Percentiles rank a stretch among this genome's conserved stretches.
phyloP scores from a whole-genome alignment of 768 basidiomycete species.

The Tremella yokohamensis region DNA sequence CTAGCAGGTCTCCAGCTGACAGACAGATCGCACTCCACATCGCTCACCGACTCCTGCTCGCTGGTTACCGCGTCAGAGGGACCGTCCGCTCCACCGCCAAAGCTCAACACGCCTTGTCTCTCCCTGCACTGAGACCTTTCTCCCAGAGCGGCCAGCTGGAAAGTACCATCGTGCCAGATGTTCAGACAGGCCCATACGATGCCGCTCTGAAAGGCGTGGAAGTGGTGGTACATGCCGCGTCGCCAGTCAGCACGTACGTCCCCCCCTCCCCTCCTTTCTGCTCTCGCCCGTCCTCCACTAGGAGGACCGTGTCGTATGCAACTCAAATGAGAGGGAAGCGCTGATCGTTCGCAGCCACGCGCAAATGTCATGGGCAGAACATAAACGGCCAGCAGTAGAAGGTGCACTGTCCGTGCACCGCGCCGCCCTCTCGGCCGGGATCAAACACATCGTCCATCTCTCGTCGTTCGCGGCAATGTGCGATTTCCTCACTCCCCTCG shows the following conservation, averaged over 20 bases:
- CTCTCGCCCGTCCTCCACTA: neutral
- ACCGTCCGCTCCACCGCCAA: slow-evolving; percentile 12
- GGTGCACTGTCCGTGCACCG: neutral
- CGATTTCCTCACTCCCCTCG: neutral
- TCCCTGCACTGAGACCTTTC: neutral
- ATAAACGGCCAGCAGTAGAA: slow-evolving; percentile 1
- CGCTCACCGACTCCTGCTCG: slow-evolving; percentile 1
- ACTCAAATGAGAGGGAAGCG: too few relatives aligned
- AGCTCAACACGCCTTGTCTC: neutral
- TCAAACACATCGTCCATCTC: slow-evolving; percentile 1
- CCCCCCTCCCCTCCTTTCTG: neutral
- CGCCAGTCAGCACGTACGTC: neutral
- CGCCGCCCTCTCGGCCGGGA: neutral
- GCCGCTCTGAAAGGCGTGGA: neutral
- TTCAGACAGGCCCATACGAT: neutral
- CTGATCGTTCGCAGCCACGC: too few relatives aligned
- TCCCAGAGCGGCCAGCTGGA: neutral
- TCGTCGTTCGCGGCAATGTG: neutral
- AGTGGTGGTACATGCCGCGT: slow-evolving; percentile 1
- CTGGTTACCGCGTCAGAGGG: slow-evolving; percentile 8
- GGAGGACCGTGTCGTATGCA: too few relatives aligned
- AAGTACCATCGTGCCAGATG: neutral
- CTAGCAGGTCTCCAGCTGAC: neutral
- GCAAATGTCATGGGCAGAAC: too few relatives aligned
- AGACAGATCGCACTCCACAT: slow-evolving; percentile 2